Evolutionary conservation across 305 asterid species (phyloP), one percentile per base, ranked within the genome.

Genomic region (Fraxinus xanthoxyloides): DNA sequence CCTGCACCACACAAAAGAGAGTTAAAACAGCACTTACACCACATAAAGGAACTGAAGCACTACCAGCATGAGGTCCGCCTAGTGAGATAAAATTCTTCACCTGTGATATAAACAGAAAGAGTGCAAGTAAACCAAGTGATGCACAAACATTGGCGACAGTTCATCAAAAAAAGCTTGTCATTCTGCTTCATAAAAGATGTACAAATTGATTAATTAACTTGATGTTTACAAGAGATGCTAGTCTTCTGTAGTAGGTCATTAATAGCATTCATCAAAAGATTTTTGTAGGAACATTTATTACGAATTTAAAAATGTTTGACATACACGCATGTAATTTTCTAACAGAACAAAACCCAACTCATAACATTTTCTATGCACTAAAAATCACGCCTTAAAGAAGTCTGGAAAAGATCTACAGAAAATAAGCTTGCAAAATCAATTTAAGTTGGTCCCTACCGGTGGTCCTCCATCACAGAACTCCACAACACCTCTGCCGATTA

Each of bases 1-100:
- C 54, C 78, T 72, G 43, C 51, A 28, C 24, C 63, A 75, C 38
- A 75, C 72, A 24, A n/a, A 81, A 63, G 82, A 72, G 81, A 73
- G 75, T 67, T 17, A 40, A 1, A 79, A 59, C 78, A 74, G 65
- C 85, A 91, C 97, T 88, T 90, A 95, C 99, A 54, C 99, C 99
- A 84, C 99, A 95, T 61, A 95, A 90, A 79, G 99, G 99, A 88
- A 94, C 97, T 34, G 99, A 95, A 87, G 99, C 99, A 78, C 97
- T 95, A 76, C 99, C 99, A 21, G 98, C 97, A 89, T 95, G 99
- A 79, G 99, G 99, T 78, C 99, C 98, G 81, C 97, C 99, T 7
- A 95, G 86, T 83, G 99, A 94, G 59, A 94, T 83, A 31, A 92
- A 92, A 81, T 94, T 95, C 88, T 90, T 92, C 32, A 95, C 97